Conservation (phyloP, 2,329 filamentous ascomycete species). For the Ophiostoma sp. region DNA sequence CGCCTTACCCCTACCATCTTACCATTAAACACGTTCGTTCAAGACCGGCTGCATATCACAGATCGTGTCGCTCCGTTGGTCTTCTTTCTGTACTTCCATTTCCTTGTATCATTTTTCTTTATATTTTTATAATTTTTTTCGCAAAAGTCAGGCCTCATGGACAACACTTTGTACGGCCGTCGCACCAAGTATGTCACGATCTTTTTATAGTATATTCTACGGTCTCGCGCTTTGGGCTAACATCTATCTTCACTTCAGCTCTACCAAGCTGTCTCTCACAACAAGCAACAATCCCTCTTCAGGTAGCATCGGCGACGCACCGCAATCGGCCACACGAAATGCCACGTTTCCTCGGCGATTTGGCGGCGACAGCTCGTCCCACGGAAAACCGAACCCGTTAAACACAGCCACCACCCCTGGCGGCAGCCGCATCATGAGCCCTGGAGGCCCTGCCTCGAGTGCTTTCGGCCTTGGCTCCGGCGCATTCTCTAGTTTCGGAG, state of each 20-base stretch:
- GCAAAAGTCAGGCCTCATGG: conserved; percentile 44
- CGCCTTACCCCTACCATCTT: neutral
- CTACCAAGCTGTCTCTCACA: conserved; percentile 85
- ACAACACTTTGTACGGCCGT: conserved; percentile 66
- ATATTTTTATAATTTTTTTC: conserved; percentile 5
- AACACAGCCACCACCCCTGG: conserved; percentile 66
- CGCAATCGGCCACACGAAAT: conserved; percentile 52
- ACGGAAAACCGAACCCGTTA: conserved; percentile 71
- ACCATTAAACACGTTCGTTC: neutral
- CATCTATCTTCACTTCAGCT: conserved; percentile 44
- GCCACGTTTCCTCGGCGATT: conserved; percentile 66
- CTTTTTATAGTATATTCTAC: conserved; percentile 18
- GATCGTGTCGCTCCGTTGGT: neutral
- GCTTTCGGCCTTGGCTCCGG: conserved; percentile 92
- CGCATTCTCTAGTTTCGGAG: conserved; percentile 92
- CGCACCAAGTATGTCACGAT: conserved; percentile 65
- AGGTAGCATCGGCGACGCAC: conserved; percentile 28
- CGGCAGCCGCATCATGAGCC: conserved; percentile 60
- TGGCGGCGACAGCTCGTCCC: conserved; percentile 65
- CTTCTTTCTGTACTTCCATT: neutral
- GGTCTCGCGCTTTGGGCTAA: conserved; percentile 13
- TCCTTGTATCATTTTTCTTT: too few species aligned
- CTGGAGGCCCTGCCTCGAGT: conserved; percentile 70
- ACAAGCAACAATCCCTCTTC: conserved; percentile 39
- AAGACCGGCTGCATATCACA: neutral